Evolutionary conservation across 345 rosid species (phyloP), one percentile per base, ranked within the genome.

Genomic region (Nasturtium officinale): DNA sequence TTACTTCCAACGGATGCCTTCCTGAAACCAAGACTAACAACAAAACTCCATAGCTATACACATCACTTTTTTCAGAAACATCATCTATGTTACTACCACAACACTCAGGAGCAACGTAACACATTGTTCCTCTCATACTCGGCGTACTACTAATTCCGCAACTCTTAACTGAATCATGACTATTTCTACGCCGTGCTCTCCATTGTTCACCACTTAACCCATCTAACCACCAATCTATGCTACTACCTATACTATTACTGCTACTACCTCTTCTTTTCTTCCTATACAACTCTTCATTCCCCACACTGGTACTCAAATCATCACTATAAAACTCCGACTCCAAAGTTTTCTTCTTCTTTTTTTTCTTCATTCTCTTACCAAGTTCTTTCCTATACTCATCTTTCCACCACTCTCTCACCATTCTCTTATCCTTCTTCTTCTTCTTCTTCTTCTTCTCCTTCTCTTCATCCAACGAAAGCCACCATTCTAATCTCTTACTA

Each of bases 81-180:
- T 73, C 86, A 7, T 58, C 78, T 38, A 74, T 20, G 42, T 85
- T 92, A 0, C 87, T 90, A 0, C 87, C 88, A n/a, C 95, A 83
- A 26, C 83, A 94, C 77, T 94, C 98, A 0, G 98, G 98, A 18
- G 98, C 98, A 58, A 85, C 79, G 47, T 94, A 94, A 73, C 96
- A 91, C 47, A 94, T 86, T 1, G 97, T 94, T 74, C 98, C 98
- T 81, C 98, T 83, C 98, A 91, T 91, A 69, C 98, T 94, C 7
- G 97, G 98, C 0, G 98, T 91, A 77, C 97, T 94, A 45, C 92
- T 83, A 50, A 91, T 71, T 25, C 92, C 94, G 15, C 89, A 87
- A 57, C 97, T 89, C 76, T 74, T 87, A 2, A 88, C 86, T 2
- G 91, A 88, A 72, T 88, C 96, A 57, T 77, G 84, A 76, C 95